Evolutionary conservation across 1,284 basidiomycete genomes (phyloP), one percentile per base, ranked within the genome.

Genomic region (Mycosarcoma mackinlayi): DNA sequence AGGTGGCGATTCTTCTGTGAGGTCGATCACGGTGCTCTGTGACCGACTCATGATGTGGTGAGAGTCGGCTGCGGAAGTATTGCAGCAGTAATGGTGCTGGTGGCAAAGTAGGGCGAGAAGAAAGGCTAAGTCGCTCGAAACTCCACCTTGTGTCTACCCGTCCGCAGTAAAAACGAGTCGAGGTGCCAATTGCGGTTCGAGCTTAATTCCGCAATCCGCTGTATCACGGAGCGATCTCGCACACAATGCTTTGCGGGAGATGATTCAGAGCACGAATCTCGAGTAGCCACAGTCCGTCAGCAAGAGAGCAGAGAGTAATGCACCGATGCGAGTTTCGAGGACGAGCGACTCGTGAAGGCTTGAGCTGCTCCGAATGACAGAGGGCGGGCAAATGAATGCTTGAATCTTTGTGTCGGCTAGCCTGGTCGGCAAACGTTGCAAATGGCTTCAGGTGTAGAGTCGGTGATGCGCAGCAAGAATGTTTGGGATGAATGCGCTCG

Each of bases 1-100:
- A 5, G 75, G 73, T 14, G 76, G 73, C 23, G 72, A 76, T 19
- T 76, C 76, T 21, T 52, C 61, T 6, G 76, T 77, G 27, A 77
- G 60, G 44, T 77, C 76, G 51, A 77, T 76, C n/a, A 75, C 59
- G 13, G 49, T 23, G 13, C 54, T 28, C 0, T 23, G 31, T 21
- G 44, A 44, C 33, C 59, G 39, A 40, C 46, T 60, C 54, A 60
- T 66, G 25, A 7, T 56, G 31, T 27, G 19, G 4, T 10, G 21
- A 40, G 23, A 19, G 30, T 25, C 18, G 1, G 35, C 4, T 21
- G 33, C 4, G 40, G 13, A 28, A 28, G 23, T 23, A 21, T 34
- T 35, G 28, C 3, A 28, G 35, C 6, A n/a, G 21, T 16, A 14
- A 19, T 30, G 41, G 21, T 21, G 27, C 8, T 14, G 21, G 50